phyloP scores from a whole-genome alignment of 2,329 filamentous ascomycete species.

The Alternaria ethzedia region DNA sequence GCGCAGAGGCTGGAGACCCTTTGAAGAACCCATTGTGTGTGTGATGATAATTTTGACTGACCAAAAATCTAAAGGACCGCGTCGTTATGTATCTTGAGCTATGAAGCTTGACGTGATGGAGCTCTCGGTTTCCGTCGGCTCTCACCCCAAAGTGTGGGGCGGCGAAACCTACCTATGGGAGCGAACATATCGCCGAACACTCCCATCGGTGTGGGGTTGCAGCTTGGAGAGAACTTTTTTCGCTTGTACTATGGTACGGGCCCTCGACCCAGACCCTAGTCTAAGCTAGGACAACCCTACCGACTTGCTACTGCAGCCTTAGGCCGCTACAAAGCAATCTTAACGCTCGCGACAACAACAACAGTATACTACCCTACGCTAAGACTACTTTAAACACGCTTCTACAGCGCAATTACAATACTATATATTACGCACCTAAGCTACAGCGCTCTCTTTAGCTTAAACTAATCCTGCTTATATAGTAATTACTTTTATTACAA shows the following conservation, averaged over 20 bases:
- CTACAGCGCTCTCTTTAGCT: too few species aligned
- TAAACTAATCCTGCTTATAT: too few species aligned
- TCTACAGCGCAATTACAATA: too few species aligned
- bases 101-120: slow-evolving; percentile 22
- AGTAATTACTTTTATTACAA: too few species aligned
- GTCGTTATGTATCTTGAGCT: slow-evolving; percentile 32
- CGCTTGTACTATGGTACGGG: slow-evolving; percentile 11
- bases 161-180: slow-evolving; percentile 10
- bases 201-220: slow-evolving; percentile 8
- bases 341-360: too few species aligned
- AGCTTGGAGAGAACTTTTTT: slow-evolving; percentile 9
- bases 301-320: too few species aligned
- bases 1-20: slow-evolving; percentile 37
- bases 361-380: too few species aligned
- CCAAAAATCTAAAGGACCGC: slow-evolving; percentile 1
- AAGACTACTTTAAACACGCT: too few species aligned
- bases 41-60: neutral
- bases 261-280: too few species aligned
- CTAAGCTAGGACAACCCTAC: too few species aligned
- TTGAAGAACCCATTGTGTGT: slow-evolving; percentile 43
- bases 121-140: slow-evolving; percentile 25
- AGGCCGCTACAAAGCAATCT: too few species aligned
- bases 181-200: slow-evolving; percentile 11
- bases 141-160: slow-evolving; percentile 32
- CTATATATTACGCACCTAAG: too few species aligned